Conservation (phyloP, 2,329 filamentous ascomycete species). For the Polychaeton citri region DNA sequence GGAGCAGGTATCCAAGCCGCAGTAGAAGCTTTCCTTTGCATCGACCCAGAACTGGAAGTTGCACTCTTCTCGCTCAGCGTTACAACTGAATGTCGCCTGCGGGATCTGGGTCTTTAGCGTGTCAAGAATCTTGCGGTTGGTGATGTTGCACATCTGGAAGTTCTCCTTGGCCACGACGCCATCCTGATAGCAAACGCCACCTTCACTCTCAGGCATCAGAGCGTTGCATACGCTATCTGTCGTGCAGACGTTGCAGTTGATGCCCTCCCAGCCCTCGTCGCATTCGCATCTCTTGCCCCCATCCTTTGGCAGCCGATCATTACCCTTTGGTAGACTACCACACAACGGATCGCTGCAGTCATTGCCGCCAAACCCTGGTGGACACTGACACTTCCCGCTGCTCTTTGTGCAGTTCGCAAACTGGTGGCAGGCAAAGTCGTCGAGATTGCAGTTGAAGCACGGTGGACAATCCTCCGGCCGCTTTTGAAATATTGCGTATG, state of each 20-base stretch:
- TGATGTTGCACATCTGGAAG: slow-evolving; percentile 96
- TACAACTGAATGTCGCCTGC: slow-evolving; percentile 89
- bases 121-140: slow-evolving; percentile 83
- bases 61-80: slow-evolving; percentile 59
- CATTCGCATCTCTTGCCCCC: slow-evolving; percentile 60
- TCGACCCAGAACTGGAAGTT: slow-evolving; percentile 99
- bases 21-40: slow-evolving; percentile 89
- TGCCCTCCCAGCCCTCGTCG: slow-evolving; percentile 85
- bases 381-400: slow-evolving; percentile 87
- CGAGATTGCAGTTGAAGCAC: slow-evolving; percentile 96
- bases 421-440: slow-evolving; percentile 81
- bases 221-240: slow-evolving; percentile 72
- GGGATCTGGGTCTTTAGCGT: slow-evolving; percentile 74
- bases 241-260: slow-evolving; percentile 93
- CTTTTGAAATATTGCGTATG: slow-evolving; percentile 58
- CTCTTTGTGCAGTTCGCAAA: slow-evolving; percentile 79
- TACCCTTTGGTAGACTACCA: slow-evolving; percentile 71
- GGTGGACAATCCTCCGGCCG: slow-evolving; percentile 67
- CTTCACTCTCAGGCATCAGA: slow-evolving; percentile 65
- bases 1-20: slow-evolving; percentile 67
- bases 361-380: slow-evolving; percentile 82
- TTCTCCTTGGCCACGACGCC: slow-evolving; percentile 87
- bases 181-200: slow-evolving; percentile 82
- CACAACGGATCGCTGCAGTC: slow-evolving; percentile 88
- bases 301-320: slow-evolving; percentile 58